phyloP scores from a whole-genome alignment of 768 basidiomycete genomes.

The Mycena vitilis region DNA sequence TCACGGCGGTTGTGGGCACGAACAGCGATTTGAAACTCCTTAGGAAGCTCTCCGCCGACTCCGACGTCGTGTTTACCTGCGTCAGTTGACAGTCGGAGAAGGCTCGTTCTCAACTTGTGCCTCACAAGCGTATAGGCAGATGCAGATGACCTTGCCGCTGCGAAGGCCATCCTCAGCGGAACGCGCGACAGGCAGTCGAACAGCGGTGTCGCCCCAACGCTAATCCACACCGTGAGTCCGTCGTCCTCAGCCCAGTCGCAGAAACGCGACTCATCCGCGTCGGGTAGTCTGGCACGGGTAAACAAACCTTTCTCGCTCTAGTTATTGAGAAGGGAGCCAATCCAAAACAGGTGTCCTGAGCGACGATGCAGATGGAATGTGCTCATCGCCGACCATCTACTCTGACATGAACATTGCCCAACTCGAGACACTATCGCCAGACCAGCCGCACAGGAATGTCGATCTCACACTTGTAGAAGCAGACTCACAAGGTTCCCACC shows the following conservation, averaged over 20 bases:
- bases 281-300: slow-evolving; percentile 39
- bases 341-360: slow-evolving; percentile 41
- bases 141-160: slow-evolving; percentile 52
- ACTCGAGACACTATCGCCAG: slow-evolving; percentile 45
- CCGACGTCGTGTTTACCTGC: slow-evolving; percentile 59
- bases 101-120: background rate
- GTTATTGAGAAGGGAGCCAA: background rate
- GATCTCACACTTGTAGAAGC: slow-evolving; percentile 42
- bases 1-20: slow-evolving; percentile 55
- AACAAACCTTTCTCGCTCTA: background rate
- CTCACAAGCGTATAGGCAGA: slow-evolving; percentile 45
- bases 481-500: slow-evolving; percentile 33
- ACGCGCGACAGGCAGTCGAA: slow-evolving; percentile 48
- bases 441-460: slow-evolving; percentile 50
- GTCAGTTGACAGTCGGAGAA: slow-evolving; percentile 43
- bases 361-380: slow-evolving; percentile 46
- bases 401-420: slow-evolving; percentile 48
- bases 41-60: slow-evolving; percentile 51
- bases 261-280: slow-evolving; percentile 18
- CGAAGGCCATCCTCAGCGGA: slow-evolving; percentile 53
- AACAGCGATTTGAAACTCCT: slow-evolving; percentile 53
- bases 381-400: slow-evolving; percentile 42
- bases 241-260: background rate
- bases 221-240: slow-evolving; percentile 57
- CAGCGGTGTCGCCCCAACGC: slow-evolving; percentile 47